These are phyloP conservation scores for Backusella westeae DNA, from an alignment of 192 early-diverging fungal species.

Conservation along the genomic window DNA sequence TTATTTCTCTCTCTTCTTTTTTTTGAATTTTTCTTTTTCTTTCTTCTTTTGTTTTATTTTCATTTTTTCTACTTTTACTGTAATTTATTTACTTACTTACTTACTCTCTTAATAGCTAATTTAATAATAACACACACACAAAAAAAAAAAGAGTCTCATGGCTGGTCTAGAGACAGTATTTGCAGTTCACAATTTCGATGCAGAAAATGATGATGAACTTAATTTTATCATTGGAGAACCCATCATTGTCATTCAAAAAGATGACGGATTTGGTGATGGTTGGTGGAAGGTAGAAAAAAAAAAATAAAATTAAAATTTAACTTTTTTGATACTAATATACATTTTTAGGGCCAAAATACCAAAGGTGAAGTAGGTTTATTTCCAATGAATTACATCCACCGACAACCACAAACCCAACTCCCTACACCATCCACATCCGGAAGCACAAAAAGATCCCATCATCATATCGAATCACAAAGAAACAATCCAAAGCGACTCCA, in stretches of 20 bases:
- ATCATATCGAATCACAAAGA: not conserved
- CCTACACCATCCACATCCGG: constrained; percentile 18
- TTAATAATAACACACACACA: not conserved
- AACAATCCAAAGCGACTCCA: not conserved
- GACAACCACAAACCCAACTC: constrained; percentile 14
- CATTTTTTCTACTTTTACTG: not conserved
- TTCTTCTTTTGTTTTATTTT: not conserved
- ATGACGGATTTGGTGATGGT: constrained; percentile 70
- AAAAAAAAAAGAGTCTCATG: constrained; percentile 2
- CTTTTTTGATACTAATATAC: not conserved
- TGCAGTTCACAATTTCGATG: constrained; percentile 55
- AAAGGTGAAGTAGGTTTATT: constrained; percentile 67
- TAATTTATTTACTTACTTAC: not conserved
- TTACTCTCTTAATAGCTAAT: not conserved
- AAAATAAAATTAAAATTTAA: no score
- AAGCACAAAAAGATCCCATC: not conserved
- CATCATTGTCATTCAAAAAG: constrained; percentile 66
- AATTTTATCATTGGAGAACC: constrained; percentile 65
- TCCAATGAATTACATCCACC: constrained; percentile 64
- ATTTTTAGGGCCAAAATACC: constrained; percentile 56
- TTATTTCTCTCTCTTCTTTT: not conserved
- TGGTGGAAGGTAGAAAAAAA: constrained; percentile 67
- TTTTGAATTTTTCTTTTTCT: not conserved
- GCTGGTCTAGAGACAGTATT: constrained; percentile 48
- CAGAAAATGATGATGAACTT: constrained; percentile 71